Base-by-base conservation (phyloP, 345 rosid genomes). In the Crucihimalaya himalaica region DNA sequence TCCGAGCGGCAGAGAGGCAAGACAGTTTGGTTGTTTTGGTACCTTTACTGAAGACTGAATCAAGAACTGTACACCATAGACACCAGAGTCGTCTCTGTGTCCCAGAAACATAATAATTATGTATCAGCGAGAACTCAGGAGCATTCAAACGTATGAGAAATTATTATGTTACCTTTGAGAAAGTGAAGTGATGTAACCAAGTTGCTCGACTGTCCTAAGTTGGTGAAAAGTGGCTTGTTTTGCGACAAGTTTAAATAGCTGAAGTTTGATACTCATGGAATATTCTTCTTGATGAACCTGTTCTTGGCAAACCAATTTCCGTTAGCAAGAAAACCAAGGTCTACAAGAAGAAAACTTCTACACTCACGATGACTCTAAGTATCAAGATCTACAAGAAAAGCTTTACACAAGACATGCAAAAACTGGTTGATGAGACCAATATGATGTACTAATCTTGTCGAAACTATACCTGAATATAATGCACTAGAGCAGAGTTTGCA, bases 201-300 rank as follows among this genome's bases (percentile, higher is more conserved):
- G 97, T 77, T 90, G 97, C 80, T 93, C 95, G 3, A 93, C 83
- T 1, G 95, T 83, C 77, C 98, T 82, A 82, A 93, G 98, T 86
- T 93, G 98, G 84, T 93, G 88, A 83, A 88, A 90, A 27, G 97
- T 86, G 34, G 90, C 82, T 79, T 90, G 90, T 83, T 90, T 88
- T 77, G 95, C 87, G 8, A 83, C 75, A 5, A 87, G 85, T 55
- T 73, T 76, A 68, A 93, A 78, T 58, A 88, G 88, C 81, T 87
- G 86, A 78, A 93, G 95, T 79, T 86, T 86, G 32, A 69, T 83
- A 58, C 90, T 93, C 88, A 82, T 64, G 46, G 81, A 14, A 62
- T 81, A 82, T 54, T 91, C 94, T 81, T 91, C 98, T 67, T 40
- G 91, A 80, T 93, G 90, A 60, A 93, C 91, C 97, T 93, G 63